These are phyloP conservation scores for Metschnikowia proteae DNA, from an alignment of 805 yeast species.

Conservation along the genomic window DNA sequence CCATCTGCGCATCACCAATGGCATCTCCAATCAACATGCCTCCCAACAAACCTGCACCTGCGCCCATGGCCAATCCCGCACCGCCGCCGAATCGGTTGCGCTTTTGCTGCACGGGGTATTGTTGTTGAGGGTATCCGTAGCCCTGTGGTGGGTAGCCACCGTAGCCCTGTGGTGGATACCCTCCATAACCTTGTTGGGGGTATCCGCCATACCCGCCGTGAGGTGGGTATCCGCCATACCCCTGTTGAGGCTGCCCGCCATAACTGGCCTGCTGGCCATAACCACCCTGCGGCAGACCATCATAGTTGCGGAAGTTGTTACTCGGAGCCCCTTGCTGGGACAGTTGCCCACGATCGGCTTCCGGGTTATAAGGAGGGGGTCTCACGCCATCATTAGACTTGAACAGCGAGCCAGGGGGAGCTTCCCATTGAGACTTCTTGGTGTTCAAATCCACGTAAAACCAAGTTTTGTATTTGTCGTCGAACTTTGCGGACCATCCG, in stretches of 20 bases:
- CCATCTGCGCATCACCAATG: conserved; percentile 28
- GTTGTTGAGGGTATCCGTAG: conserved; percentile 18
- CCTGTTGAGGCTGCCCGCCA: conserved; percentile 17
- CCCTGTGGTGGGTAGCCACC: conserved; percentile 27
- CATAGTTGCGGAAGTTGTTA: not conserved
- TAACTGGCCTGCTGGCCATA: conserved; percentile 12
- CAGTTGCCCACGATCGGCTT: not conserved
- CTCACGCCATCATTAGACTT: conserved; percentile 24
- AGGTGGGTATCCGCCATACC: conserved; percentile 27
- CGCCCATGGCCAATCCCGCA: conserved; percentile 42
- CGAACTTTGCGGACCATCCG: conserved; percentile 75
- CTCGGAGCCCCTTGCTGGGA: conserved; percentile 7
- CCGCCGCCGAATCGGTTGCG: conserved; percentile 37
- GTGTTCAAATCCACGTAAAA: conserved; percentile 74
- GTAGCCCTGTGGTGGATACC: conserved; percentile 28
- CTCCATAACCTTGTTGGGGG: conserved; percentile 26
- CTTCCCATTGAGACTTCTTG: conserved; percentile 87
- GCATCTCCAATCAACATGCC: conserved; percentile 52
- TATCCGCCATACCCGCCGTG: conserved; percentile 13
- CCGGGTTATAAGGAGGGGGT: conserved; percentile 44
- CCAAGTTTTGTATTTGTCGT: conserved; percentile 66
- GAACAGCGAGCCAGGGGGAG: conserved; percentile 59
- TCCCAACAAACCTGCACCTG: conserved; percentile 56
- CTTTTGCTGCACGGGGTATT: conserved; percentile 19
- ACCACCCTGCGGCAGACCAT: conserved; percentile 6